phyloP scores from a whole-genome alignment of 1,284 basidiomycete genomes.

The Leccinum fuscescens region DNA sequence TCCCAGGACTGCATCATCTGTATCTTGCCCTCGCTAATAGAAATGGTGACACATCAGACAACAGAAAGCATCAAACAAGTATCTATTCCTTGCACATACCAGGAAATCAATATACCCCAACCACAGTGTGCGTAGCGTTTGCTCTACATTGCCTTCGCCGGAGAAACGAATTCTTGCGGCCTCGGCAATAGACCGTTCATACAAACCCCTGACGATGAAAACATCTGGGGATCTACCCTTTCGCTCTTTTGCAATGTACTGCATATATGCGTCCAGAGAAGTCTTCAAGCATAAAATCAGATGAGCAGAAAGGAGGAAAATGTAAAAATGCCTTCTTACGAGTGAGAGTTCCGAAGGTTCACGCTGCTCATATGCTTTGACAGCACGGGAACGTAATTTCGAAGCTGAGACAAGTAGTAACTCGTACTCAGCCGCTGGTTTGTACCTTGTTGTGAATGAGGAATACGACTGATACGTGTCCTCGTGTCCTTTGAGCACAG shows the following conservation, averaged over 20 bases:
- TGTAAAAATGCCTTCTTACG: conserved; percentile 35
- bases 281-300: conserved; percentile 23
- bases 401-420: conserved; percentile 71
- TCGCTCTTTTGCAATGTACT: conserved; percentile 65
- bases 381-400: conserved; percentile 58
- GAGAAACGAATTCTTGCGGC: conserved; percentile 56
- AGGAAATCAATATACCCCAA: conserved; percentile 59
- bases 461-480: conserved; percentile 84
- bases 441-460: conserved; percentile 78
- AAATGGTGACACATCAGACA: conserved; percentile 2
- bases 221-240: conserved; percentile 64
- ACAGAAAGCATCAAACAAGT: neutral
- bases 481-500: conserved; percentile 52
- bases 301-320: conserved; percentile 5
- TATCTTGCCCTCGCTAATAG: conserved; percentile 48
- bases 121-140: conserved; percentile 62
- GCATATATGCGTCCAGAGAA: conserved; percentile 60
- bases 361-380: conserved; percentile 59
- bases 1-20: conserved; percentile 41
- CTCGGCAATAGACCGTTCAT: conserved; percentile 77
- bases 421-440: conserved; percentile 76
- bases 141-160: conserved; percentile 54
- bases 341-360: conserved; percentile 60
- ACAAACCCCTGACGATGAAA: conserved; percentile 58
- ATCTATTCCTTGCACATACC: conserved; percentile 29